A percentile compares a stretch with the other conserved stretches of the same genome.
Conservation (phyloP, 768 basidiomycete species). For the Plicaturopsis crispa region DNA sequence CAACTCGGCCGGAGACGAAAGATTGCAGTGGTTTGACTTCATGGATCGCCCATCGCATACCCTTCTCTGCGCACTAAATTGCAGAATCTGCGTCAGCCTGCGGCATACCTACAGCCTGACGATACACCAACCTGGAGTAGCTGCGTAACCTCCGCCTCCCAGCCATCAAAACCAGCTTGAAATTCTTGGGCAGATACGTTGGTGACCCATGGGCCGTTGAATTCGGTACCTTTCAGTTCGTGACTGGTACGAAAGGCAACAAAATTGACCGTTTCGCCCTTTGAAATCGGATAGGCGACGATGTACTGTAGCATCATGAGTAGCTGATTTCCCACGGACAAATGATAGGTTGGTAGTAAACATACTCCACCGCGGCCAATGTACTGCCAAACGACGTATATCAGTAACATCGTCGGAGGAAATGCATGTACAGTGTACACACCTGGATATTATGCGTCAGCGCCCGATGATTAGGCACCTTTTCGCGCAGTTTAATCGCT, state of each 20-base stretch:
- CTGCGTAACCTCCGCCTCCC: constrained; percentile 55
- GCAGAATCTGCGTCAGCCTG: constrained; percentile 4
- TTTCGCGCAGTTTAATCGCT: constrained; percentile 34
- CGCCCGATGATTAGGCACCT: constrained; percentile 38
- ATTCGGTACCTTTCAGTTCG: constrained; percentile 44
- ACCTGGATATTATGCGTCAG: constrained; percentile 44
- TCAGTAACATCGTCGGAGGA: background rate
- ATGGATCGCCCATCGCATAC: constrained; percentile 60
- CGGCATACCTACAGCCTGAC: constrained; percentile 1
- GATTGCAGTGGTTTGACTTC: constrained; percentile 42
- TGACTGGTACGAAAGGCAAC: constrained; percentile 46
- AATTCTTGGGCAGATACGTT: constrained; percentile 39
- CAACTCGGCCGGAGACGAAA: constrained; percentile 46
- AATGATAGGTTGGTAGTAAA: constrained; percentile 2
- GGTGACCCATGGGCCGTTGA: constrained; percentile 44
- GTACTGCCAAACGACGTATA: constrained; percentile 33
- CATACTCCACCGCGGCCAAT: constrained; percentile 43
- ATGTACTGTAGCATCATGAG: constrained; percentile 35
- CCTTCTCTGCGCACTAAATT: constrained; percentile 42
- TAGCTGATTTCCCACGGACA: constrained; percentile 1
- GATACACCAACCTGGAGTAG: constrained; percentile 40
- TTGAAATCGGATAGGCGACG: constrained; percentile 54
- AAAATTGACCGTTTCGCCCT: constrained; percentile 53
- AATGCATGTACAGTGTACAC: constrained; percentile 4
- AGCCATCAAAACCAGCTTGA: constrained; percentile 32